Conservation (phyloP, 768 basidiomycete species). For the Calocera viscosa region DNA sequence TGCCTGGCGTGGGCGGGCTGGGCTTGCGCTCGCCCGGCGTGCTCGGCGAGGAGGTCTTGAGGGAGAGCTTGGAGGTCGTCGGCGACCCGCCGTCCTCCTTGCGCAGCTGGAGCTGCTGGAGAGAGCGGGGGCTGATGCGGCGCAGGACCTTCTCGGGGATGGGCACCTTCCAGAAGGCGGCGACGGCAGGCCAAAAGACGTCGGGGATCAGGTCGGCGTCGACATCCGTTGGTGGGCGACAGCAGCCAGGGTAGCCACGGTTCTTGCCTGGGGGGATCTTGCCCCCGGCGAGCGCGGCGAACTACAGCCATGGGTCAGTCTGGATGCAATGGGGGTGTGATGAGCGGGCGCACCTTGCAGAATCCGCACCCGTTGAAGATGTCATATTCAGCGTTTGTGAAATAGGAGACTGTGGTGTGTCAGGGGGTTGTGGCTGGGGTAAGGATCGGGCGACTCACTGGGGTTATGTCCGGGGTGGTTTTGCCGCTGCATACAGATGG, state of each 20-base stretch:
- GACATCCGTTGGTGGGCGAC: conserved; percentile 50
- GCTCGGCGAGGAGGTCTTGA: neutral
- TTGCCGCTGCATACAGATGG: conserved; percentile 14
- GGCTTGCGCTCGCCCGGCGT: neutral
- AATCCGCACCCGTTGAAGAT: conserved; percentile 73
- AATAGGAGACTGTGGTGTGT: conserved; percentile 7
- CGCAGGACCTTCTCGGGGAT: conserved; percentile 37
- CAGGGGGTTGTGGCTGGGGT: conserved; percentile 28
- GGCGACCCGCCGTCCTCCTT: conserved; percentile 2
- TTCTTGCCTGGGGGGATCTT: conserved; percentile 37
- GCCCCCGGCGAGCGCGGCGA: conserved; percentile 34
- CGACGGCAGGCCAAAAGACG: conserved; percentile 72
- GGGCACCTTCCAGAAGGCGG: conserved; percentile 56
- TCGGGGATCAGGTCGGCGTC: conserved; percentile 54
- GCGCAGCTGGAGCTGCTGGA: neutral
- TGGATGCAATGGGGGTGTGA: conserved; percentile 17
- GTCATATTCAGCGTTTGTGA: conserved; percentile 7
- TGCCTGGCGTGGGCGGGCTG: neutral
- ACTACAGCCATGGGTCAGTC: conserved; percentile 10
- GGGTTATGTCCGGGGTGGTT: conserved; percentile 16
- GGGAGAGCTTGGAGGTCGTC: neutral
- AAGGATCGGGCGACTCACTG: conserved; percentile 14
- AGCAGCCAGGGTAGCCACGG: conserved; percentile 80
- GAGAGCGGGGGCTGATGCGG: neutral
- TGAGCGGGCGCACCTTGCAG: conserved; percentile 55